These are phyloP conservation scores for Emericellopsis atlantica DNA, from an alignment of 2,329 filamentous ascomycete species.

Conservation along the genomic window DNA sequence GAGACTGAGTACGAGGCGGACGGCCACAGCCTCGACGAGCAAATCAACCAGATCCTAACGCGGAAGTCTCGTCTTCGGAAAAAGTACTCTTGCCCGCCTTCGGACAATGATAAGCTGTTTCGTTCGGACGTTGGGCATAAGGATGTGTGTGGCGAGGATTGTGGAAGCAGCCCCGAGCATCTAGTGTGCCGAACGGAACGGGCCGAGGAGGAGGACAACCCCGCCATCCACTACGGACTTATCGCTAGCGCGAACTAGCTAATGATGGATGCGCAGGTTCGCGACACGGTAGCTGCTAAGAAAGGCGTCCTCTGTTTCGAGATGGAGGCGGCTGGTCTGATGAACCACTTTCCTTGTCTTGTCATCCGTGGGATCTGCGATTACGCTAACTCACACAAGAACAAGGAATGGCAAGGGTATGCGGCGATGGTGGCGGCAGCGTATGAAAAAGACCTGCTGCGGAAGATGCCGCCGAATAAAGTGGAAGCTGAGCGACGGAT, in stretches of 20 bases:
- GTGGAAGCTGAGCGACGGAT: background rate
- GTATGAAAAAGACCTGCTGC: too few relatives aligned
- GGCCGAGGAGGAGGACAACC: slow-evolving; percentile 1
- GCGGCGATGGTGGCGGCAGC: too few relatives aligned
- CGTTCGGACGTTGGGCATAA: background rate
- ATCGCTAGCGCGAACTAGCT: slow-evolving; percentile 8
- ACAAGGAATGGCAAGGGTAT: too few relatives aligned
- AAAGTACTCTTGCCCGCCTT: background rate
- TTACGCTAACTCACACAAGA: too few relatives aligned
- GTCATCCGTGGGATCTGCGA: too few relatives aligned
- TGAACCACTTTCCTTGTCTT: too few relatives aligned
- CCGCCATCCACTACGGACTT: slow-evolving; percentile 8
- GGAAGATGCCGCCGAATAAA: background rate
- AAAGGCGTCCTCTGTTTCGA: too few relatives aligned
- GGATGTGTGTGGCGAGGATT: background rate
- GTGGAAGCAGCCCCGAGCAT: background rate
- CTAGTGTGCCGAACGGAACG: background rate
- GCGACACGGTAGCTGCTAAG: background rate
- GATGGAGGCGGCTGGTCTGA: too few relatives aligned
- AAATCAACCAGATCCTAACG: background rate
- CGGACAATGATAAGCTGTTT: background rate
- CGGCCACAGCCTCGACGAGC: background rate
- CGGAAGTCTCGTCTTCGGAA: background rate
- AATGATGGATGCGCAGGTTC: background rate
- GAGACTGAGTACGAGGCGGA: background rate